phyloP scores from a whole-genome alignment of 192 early-diverging fungal species.

The Linnemannia elongata region DNA sequence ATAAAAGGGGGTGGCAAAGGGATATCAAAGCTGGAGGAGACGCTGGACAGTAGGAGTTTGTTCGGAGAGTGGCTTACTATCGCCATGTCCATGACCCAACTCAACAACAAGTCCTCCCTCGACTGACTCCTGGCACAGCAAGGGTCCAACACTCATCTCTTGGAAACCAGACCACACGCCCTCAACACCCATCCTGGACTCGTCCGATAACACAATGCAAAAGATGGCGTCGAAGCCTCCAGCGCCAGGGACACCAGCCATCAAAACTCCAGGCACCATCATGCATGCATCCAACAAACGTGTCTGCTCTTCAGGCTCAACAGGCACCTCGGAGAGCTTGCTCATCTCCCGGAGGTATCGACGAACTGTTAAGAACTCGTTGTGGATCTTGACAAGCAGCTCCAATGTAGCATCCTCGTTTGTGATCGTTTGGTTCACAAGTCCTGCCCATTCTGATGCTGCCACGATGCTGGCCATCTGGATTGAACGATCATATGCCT shows the following conservation, averaged over 20 bases:
- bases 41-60: constrained; percentile 4
- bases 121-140: constrained; percentile 78
- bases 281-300: constrained; percentile 87
- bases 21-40: neutral
- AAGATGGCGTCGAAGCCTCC: constrained; percentile 99
- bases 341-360: constrained; percentile 80
- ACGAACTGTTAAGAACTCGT: constrained; percentile 70
- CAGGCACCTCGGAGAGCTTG: constrained; percentile 78
- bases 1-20: neutral
- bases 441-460: constrained; percentile 17
- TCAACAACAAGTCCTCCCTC: constrained; percentile 64
- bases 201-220: constrained; percentile 77
- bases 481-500: constrained; percentile 64
- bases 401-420: constrained; percentile 14
- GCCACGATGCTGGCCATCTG: constrained; percentile 20
- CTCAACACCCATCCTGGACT: constrained; percentile 65
- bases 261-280: constrained; percentile 83
- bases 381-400: constrained; percentile 50
- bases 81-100: constrained; percentile 32
- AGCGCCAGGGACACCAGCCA: constrained; percentile 97
- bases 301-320: constrained; percentile 94
- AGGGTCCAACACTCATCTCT: constrained; percentile 85
- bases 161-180: constrained; percentile 77
- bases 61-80: neutral
- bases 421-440: constrained; percentile 57